Percentiles rank a stretch among this genome's conserved stretches.
phyloP scores from a whole-genome alignment of 1,284 basidiomycete species.

The Kalmanozyma brasiliensis region DNA sequence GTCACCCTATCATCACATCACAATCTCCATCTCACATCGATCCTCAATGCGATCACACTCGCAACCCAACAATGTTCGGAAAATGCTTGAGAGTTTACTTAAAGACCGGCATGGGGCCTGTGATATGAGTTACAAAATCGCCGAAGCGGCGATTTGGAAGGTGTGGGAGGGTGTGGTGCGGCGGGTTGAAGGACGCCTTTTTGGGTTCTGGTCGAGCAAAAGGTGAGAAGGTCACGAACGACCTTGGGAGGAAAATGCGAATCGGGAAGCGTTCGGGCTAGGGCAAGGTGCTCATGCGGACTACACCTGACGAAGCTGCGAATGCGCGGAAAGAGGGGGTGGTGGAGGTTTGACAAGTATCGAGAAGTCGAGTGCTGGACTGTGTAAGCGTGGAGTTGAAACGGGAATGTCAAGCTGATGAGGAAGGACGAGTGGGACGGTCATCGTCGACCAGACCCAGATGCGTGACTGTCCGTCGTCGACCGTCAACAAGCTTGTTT shows the following conservation, averaged over 20 bases:
- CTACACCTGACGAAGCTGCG: not conserved
- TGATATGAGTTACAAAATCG: slow-evolving; percentile 50
- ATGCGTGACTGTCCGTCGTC: slow-evolving; percentile 15
- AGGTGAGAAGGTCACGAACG: too few relatives aligned
- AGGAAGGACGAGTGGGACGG: slow-evolving; percentile 11
- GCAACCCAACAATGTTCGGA: slow-evolving; percentile 1
- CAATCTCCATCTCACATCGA: too few relatives aligned
- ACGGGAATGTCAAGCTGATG: not conserved
- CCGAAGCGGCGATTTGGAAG: slow-evolving; percentile 4
- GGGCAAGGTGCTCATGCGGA: not conserved
- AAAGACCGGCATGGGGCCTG: not conserved
- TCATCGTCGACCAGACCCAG: slow-evolving; percentile 30
- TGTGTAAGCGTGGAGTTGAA: not conserved
- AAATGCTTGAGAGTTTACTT: slow-evolving; percentile 23
- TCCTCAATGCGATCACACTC: not conserved
- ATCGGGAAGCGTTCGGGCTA: too few relatives aligned
- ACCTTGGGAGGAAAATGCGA: slow-evolving; percentile 5
- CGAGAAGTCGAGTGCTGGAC: too few relatives aligned
- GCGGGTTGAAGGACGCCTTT: slow-evolving; percentile 17
- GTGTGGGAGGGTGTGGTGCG: not conserved
- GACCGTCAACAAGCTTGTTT: not conserved
- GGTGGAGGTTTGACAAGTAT: slow-evolving; percentile 1
- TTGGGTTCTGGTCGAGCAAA: slow-evolving; percentile 43
- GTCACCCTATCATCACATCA: too few relatives aligned
- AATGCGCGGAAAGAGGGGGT: not conserved